These are phyloP conservation scores for Lippia alba DNA, from an alignment of 305 asterid genomes.

Conservation along the genomic window DNA sequence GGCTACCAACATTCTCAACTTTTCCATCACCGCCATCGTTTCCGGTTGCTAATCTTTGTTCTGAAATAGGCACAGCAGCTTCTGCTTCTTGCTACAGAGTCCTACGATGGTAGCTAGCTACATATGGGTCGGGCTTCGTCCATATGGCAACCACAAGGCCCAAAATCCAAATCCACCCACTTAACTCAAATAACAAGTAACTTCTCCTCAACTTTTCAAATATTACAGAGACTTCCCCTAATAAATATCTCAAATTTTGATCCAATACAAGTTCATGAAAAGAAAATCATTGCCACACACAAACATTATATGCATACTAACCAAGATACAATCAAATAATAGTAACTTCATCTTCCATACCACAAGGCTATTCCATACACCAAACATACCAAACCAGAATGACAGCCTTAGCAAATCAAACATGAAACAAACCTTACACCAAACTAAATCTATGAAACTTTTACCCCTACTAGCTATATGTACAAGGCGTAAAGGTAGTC, in stretches of 20 bases:
- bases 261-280: not conserved
- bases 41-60: conserved; percentile 29
- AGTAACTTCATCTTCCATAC: no score
- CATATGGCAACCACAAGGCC: no score
- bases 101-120: no score
- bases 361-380: not conserved
- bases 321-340: not conserved
- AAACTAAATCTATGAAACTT: conserved; percentile 15
- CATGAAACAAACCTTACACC: not conserved
- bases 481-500: conserved; percentile 20
- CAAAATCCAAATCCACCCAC: no score
- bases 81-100: no score
- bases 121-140: no score
- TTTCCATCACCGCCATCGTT: conserved; percentile 81
- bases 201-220: no score
- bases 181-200: no score
- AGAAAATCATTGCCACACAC: not conserved
- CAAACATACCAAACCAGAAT: not conserved
- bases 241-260: no score
- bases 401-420: not conserved
- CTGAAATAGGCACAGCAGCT: no score
- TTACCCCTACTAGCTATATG: conserved; percentile 28
- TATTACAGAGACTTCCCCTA: no score
- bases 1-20: conserved; percentile 73
- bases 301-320: not conserved